phyloP scores from a whole-genome alignment of 306 rosid genomes.

The Lagenaria siceraria region DNA sequence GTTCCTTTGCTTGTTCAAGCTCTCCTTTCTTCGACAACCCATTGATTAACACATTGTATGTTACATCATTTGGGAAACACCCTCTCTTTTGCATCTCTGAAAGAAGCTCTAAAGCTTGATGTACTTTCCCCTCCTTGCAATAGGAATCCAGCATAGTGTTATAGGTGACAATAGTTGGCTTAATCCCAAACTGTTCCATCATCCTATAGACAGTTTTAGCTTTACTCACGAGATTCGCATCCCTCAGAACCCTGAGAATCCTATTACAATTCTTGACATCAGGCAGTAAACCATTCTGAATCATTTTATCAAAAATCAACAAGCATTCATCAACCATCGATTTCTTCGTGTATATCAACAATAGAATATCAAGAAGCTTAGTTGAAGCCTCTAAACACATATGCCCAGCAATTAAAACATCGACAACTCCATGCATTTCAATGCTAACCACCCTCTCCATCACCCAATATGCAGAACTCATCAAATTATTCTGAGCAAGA shows the following conservation, averaged over 20 bases:
- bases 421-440: conserved; percentile 23
- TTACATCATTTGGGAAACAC: conserved; percentile 37
- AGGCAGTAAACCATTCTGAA: conserved; percentile 43
- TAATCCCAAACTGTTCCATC: conserved; percentile 47
- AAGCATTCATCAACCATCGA: conserved; percentile 42
- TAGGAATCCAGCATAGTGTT: conserved; percentile 53
- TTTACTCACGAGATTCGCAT: conserved; percentile 17
- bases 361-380: conserved; percentile 47
- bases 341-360: conserved; percentile 36
- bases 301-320: conserved; percentile 38
- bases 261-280: conserved; percentile 68
- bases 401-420: conserved; percentile 22
- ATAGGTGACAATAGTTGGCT: conserved; percentile 43
- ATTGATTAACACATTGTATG: conserved; percentile 52
- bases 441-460: conserved; percentile 36
- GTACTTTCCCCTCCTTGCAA: conserved; percentile 57
- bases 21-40: conserved; percentile 54
- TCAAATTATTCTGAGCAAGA: conserved; percentile 30
- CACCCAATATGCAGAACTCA: conserved; percentile 45
- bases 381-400: conserved; percentile 20
- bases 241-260: conserved; percentile 49
- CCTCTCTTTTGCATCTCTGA: conserved; percentile 37
- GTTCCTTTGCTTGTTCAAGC: conserved; percentile 34
- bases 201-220: conserved; percentile 38
- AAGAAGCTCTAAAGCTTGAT: conserved; percentile 36